These are phyloP conservation scores for Acer yangbiense DNA, from an alignment of 345 rosid genomes.

Conservation along the genomic window DNA sequence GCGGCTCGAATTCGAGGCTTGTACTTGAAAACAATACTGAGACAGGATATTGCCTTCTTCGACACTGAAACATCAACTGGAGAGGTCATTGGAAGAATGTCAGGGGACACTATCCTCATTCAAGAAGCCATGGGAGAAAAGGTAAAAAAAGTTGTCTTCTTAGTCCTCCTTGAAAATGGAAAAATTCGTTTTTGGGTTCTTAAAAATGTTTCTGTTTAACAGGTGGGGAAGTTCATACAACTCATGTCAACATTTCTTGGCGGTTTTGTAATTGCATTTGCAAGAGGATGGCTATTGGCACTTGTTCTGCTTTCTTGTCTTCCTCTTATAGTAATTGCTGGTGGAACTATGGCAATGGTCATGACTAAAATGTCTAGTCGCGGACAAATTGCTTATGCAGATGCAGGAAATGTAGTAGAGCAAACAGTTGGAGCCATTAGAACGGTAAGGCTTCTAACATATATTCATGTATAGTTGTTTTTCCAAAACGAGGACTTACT, in stretches of 20 bases:
- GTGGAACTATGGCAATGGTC: constrained; percentile 55
- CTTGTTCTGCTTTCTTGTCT: constrained; percentile 57
- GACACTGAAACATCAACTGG: constrained; percentile 91
- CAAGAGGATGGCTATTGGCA: constrained; percentile 62
- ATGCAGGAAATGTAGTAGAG: constrained; percentile 86
- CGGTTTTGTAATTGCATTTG: constrained; percentile 64
- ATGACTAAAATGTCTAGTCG: constrained; percentile 73
- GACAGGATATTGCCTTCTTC: constrained; percentile 82
- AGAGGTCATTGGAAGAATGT: constrained; percentile 90
- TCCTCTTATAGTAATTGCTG: constrained; percentile 58
- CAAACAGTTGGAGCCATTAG: constrained; percentile 81
- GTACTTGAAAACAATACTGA: constrained; percentile 74
- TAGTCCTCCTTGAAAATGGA: background rate
- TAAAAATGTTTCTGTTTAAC: background rate
- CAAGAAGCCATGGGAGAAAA: constrained; percentile 97
- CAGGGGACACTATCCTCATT: constrained; percentile 87
- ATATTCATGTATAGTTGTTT: background rate
- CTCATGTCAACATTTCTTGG: constrained; percentile 61
- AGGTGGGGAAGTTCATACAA: constrained; percentile 86
- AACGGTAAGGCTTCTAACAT: constrained; percentile 50
- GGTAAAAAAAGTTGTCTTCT: constrained; percentile 32
- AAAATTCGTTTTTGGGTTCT: background rate
- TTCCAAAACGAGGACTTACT: background rate
- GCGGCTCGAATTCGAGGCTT: constrained; percentile 71
- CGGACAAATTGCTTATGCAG: constrained; percentile 80